Base-by-base conservation (phyloP, 1,139 yeast species). In the Pichia inconspicua region DNA sequence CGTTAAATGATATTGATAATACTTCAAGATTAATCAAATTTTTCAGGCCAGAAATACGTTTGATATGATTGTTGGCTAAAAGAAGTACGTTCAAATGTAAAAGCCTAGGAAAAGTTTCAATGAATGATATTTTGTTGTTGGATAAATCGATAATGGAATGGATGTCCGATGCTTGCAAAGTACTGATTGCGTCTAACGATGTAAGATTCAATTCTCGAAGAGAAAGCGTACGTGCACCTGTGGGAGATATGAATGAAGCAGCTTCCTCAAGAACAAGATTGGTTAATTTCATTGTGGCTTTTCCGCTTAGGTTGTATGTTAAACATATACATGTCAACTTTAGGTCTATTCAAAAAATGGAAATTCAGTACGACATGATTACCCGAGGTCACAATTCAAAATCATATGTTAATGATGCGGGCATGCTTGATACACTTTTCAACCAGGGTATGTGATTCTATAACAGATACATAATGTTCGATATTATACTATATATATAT, bases 81-180 rank as follows among this genome's bases (percentile, higher is more conserved):
- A 85, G 66, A 3, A 87, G 58, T 0, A 76, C 71, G 45, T 70
- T 70, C 25, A 82, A 62, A 36, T 75, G 70, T 10, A 55, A 46
- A 43, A 80, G 62, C 12, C 56, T 54, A 0, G 88, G 86, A 19
- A 83, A 65, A 48, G 73, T 73, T 8, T 76, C 72, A 15, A 87
- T 60, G 15, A 72, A 73, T 3, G 75, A 66, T 19, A 86, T 65
- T 37, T 76, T 81, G 63, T 87, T 87, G 60, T 81, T 79, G 5
- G 87, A 74, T 40, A 86, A 64, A 62, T 87, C 95, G 8, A 86
- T 67, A 22, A 78, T 76, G 48, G 76, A 78, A 55, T 71, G 67
- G 10, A 57, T 61, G 54, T 77, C 80, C 10, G 54, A 36, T 8
- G 50, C 40, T 34, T 50, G 41, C 19, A 55, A 35, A 6, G 42